A percentile compares a stretch with the other conserved stretches of the same genome.
phyloP scores from a whole-genome alignment of 2,329 filamentous ascomycete species.

The Fusarium staphyleae region DNA sequence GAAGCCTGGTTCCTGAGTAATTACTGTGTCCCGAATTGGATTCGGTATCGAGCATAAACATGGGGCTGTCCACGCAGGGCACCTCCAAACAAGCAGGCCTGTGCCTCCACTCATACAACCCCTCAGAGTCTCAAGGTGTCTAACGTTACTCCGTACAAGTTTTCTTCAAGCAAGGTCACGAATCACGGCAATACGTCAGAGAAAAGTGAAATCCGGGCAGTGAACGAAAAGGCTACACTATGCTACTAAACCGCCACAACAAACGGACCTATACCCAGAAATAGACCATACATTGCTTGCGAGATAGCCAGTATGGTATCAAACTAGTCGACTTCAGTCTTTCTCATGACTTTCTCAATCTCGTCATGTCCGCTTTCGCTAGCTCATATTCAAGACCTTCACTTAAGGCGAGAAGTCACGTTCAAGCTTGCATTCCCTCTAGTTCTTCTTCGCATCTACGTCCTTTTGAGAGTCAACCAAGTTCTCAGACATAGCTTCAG shows the following conservation, averaged over 20 bases:
- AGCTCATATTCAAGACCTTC: background rate
- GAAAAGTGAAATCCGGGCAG: conserved; percentile 5
- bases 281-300: conserved; percentile 16
- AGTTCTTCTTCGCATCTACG: conserved; percentile 47
- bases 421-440: conserved; percentile 7
- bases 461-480: conserved; percentile 53
- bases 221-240: conserved; percentile 36
- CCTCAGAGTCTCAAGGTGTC: background rate
- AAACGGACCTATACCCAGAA: conserved; percentile 21
- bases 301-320: conserved; percentile 6
- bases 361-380: background rate
- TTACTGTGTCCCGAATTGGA: background rate
- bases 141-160: no score
- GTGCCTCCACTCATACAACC: background rate
- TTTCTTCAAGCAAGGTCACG: conserved; percentile 1
- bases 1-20: conserved; percentile 3
- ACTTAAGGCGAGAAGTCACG: background rate
- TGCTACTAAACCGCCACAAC: conserved; percentile 27
- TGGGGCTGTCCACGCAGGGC: background rate
- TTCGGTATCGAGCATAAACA: background rate
- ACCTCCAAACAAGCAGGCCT: background rate
- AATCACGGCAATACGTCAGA: background rate
- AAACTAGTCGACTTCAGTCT: conserved; percentile 15
- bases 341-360: conserved; percentile 11
- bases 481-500: conserved; percentile 65